phyloP scores from a whole-genome alignment of 2,329 filamentous ascomycete species.

The Arthrinium phaeospermum region DNA sequence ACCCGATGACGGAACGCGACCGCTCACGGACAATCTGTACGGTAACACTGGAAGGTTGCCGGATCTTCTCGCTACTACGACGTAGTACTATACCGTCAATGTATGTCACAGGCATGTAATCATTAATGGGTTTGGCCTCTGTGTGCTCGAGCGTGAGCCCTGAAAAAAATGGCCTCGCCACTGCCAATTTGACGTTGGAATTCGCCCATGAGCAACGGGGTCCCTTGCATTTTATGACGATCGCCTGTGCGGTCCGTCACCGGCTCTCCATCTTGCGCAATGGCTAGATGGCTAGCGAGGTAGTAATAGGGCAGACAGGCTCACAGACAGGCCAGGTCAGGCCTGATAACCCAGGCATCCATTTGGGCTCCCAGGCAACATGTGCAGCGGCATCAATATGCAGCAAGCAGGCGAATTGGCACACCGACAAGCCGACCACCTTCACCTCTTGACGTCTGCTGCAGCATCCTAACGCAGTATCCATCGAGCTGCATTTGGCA shows the following conservation, averaged over 20 bases:
- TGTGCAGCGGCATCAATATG: not conserved
- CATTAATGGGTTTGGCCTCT: not conserved
- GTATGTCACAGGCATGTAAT: not conserved
- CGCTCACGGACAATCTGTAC: not conserved
- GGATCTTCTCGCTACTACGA: not conserved
- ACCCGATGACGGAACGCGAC: not conserved
- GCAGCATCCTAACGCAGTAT: not conserved
- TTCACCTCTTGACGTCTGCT: too few species aligned
- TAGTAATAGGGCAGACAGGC: not conserved
- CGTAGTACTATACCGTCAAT: not conserved
- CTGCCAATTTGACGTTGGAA: not conserved
- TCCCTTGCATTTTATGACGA: constrained; percentile 15
- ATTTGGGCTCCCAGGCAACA: too few species aligned
- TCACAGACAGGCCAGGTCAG: too few species aligned
- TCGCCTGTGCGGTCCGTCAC: constrained; percentile 16
- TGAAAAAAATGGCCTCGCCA: not conserved
- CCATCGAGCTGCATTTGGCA: not conserved
- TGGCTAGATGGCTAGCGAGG: not conserved
- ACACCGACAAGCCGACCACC: not conserved
- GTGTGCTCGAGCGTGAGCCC: not conserved
- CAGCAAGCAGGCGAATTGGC: not conserved
- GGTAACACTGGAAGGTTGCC: not conserved
- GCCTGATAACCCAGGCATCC: not conserved
- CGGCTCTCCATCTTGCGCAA: not conserved
- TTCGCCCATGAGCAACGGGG: not conserved